Evolutionary conservation across 148 eudicot genomes (phyloP), one percentile per base, ranked within the genome.

Genomic region (Persicaria tinctoria): DNA sequence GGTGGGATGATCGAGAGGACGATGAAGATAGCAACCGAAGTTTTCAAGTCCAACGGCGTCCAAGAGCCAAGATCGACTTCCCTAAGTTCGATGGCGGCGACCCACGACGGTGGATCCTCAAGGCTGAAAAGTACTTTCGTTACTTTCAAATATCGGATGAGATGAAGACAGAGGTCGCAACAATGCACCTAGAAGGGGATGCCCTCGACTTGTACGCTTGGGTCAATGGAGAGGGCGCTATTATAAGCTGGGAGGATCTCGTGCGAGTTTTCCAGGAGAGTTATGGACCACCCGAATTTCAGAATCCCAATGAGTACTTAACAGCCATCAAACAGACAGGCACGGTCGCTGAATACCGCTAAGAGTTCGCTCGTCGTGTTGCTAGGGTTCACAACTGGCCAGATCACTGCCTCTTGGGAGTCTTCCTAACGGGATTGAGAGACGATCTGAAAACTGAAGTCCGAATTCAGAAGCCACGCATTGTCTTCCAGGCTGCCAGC

Each of bases 21-120:
- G 18, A 54, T 54, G 18, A 54, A 11, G 57, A 54, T 54, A 14
- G 18, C 57, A 54, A 54, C n/a, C n/a, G 18, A 12, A 54, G 57
- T 14, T 54, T 4, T 14, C 57, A 11, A 14, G 14, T 5, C 57
- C 57, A 53, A 12, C 0, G 56, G 56, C 1, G n/a, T 11, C 57
- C 57, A 54, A 12, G 57, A 54, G 57, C 57, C 57, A 54, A 54
- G 57, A 54, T 54, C n/a, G 57, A 54, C n/a, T 54, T 54, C n/a
- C 57, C 57, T 16, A 12, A 16, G 14, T 54, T 54, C 57, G 57
- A 54, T 10, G 18, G 57, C n/a, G 18, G 57, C 18, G 57, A 54
- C 57, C 57, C n/a, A 54, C 57, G n/a, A 54, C 0, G 57, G 0
- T 54, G 57, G 57, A 4, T 54, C 14, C 57, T 54, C 57, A 32